Base-by-base conservation (phyloP, 2,329 filamentous ascomycete genomes). In the Berkeleyomyces basicola region DNA sequence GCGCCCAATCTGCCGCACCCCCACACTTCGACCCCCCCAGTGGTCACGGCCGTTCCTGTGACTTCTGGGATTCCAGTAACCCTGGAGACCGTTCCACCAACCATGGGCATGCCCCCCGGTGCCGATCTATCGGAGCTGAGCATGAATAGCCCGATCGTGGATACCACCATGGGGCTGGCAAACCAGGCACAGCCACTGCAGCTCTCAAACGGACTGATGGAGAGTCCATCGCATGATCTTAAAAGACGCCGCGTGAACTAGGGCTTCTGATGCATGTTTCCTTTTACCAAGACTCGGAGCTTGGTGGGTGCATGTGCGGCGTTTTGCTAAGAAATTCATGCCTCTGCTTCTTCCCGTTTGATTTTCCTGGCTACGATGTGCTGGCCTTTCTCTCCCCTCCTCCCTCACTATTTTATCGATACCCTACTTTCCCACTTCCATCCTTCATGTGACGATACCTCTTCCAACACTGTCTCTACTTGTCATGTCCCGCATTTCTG, bases 81-180 rank as follows among this genome's bases (percentile, higher is more conserved):
- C 10, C 46, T 57, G 16, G 49, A 23, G 5, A 58, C 49, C 16
- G 39, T 53, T 5, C 7, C 10, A 23, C 14, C 44, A 7, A 43
- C 57, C 23, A 58, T 61, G 10, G 44, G 62, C 49, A 59, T 64
- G 10, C 47, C 63, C 2, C 53, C 66, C 7, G 64, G 58, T 3
- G 42, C 63, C 4, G 64, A 64, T 23, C 16, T 65, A 16, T 63
- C 64, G 4, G 62, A 63, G 33, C 61, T 63, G 16, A 63, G 61
- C 39, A 61, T 66, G 64, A 59, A 61, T 33, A 64, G 57, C 11
- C 62, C 64, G 4, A 43, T 61, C 6, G 51, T 62, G 36, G 62
- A 63, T 9, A 31, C 39, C 3, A 59, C 44, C 47, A 58, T 53
- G 39, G 14, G 40, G 47, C 42, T 58, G 57, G 58, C 40, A 36